Evolutionary conservation across 257 asterid species (phyloP), one percentile per base, ranked within the genome.

Genomic region (Eustoma russellianum): DNA sequence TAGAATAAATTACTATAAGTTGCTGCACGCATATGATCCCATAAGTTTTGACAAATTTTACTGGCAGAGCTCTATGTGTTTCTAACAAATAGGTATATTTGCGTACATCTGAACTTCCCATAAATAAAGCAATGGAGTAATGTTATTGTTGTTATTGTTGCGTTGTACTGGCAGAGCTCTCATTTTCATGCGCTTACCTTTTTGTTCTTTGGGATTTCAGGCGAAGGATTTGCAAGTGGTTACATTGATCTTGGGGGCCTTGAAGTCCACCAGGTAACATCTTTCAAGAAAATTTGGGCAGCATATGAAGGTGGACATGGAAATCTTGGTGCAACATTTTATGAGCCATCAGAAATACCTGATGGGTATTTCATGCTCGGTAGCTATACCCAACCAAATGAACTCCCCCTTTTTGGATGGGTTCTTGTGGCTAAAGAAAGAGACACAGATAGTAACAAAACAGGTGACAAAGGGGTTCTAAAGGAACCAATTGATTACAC

Each of bases 211-310:
- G 30, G 33, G 2, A 47, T 52, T 8, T 24, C 19, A 71, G 77
- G 77, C 13, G 63, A 50, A 13, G 65, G 69, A 17, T 73, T 73
- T 51, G 66, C 51, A 15, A 64, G 46, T 38, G 75, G 72, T 34
- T 47, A 17, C 7, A 61, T 73, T 68, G 69, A 73, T 61, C 65
- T 73, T n/a, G 79, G 75, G 48, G 79, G 74, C 8, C 65, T 73
- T 9, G 50, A 56, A 16, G 75, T 73, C 50, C 50, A 58, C 17
- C 70, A 73, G 57, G 48, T 69, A 33, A 9, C 59, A 41, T 19
- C 64, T 6, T 61, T 73, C n/a, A 65, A 46, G 10, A 69, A 73
- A 66, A 52, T 73, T 9, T 65, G 72, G 72, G 56, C 62, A 40
- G 17, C 45, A 38, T 41, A 46, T 57, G 70, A 69, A 61, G 75